phyloP scores from a whole-genome alignment of 2,329 filamentous ascomycete species.

The Aureobasidium sp. region DNA sequence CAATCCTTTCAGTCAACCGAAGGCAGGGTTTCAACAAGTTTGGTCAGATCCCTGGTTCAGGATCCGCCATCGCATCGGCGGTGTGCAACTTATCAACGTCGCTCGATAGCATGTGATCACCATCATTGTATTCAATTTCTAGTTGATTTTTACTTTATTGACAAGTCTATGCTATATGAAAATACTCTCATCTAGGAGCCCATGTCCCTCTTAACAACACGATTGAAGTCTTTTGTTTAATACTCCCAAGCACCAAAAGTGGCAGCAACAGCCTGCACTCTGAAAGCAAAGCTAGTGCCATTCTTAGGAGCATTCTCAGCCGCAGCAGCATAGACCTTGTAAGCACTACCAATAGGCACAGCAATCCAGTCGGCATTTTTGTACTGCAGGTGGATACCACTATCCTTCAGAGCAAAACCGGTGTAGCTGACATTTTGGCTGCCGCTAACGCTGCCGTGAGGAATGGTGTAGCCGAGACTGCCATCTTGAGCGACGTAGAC shows the following conservation, averaged over 20 bases:
- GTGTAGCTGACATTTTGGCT: not conserved
- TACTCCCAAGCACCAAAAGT: conserved; percentile 13
- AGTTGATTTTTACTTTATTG: not conserved
- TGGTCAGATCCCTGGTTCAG: not conserved
- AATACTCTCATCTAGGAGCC: not conserved
- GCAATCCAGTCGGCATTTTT: conserved; percentile 13
- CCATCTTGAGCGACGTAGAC: conserved; percentile 17
- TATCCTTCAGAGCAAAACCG: conserved; percentile 15
- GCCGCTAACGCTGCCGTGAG: conserved; percentile 12
- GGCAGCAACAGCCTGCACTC: conserved; percentile 21
- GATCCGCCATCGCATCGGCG: not conserved
- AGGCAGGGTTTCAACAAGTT: not conserved
- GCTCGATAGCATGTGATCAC: not conserved
- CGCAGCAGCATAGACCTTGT: conserved; percentile 15
- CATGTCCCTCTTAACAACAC: not conserved
- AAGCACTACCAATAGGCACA: conserved; percentile 7
- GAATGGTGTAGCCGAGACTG: conserved; percentile 12
- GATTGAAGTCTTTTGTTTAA: not conserved
- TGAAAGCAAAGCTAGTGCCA: conserved; percentile 16
- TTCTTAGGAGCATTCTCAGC: not conserved
- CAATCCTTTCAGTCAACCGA: not conserved
- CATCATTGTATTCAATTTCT: not conserved
- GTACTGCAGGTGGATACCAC: conserved; percentile 11
- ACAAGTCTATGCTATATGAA: not conserved
- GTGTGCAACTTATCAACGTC: too few species aligned